These are phyloP conservation scores for Clarireedia hainanense DNA, from an alignment of 2,329 filamentous ascomycete species.

Conservation along the genomic window DNA sequence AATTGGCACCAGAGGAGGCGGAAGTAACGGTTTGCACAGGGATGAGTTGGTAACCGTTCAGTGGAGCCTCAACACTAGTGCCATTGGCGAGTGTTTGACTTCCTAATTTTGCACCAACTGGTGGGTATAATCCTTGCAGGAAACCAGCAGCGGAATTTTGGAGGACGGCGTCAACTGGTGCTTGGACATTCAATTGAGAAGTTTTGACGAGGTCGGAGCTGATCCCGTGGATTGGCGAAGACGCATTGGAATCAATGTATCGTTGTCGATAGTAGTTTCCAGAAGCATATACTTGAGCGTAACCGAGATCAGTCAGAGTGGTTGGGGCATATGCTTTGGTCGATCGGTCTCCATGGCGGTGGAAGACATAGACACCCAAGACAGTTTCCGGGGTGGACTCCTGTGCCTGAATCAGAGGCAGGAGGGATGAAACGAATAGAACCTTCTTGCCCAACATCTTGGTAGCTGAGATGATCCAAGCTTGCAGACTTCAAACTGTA, in stretches of 20 bases:
- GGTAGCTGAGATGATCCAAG: not conserved
- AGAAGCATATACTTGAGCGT: conserved; percentile 63
- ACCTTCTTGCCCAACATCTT: conserved; percentile 32
- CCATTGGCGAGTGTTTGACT: conserved; percentile 65
- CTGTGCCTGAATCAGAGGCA: conserved; percentile 29
- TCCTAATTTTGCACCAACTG: conserved; percentile 46
- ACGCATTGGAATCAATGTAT: conserved; percentile 58
- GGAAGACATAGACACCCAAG: conserved; percentile 78
- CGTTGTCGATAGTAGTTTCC: conserved; percentile 69
- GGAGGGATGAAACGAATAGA: conserved; percentile 34
- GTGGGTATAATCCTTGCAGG: conserved; percentile 80
- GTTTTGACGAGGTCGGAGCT: conserved; percentile 57
- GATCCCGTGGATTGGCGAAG: conserved; percentile 56
- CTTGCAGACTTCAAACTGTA: no score
- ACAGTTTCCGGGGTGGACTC: conserved; percentile 29
- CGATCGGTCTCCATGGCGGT: conserved; percentile 83
- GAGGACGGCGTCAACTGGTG: conserved; percentile 69
- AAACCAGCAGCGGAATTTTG: conserved; percentile 75
- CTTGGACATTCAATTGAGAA: conserved; percentile 62
- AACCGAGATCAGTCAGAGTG: conserved; percentile 71
- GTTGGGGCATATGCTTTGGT: conserved; percentile 66
- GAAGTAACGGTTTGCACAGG: conserved; percentile 56
- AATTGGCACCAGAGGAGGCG: conserved; percentile 44
- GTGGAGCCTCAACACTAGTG: conserved; percentile 54
- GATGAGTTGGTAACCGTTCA: conserved; percentile 79